These are phyloP conservation scores for Amaranthus cruentus DNA, from an alignment of 148 eudicot genomes.

Conservation along the genomic window DNA sequence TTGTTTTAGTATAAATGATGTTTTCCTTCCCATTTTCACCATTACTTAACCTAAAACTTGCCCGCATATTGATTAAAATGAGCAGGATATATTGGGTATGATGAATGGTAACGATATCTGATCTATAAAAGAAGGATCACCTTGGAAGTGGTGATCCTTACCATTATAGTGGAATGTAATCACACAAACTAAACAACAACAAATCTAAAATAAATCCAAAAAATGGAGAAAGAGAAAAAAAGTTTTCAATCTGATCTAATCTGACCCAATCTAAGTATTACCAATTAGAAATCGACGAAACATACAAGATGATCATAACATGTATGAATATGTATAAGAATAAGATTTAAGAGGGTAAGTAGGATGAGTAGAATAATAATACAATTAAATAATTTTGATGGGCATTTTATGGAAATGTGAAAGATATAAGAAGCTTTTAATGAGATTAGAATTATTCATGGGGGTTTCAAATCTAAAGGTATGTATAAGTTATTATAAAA, in stretches of 20 bases:
- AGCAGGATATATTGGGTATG: constrained; percentile 4
- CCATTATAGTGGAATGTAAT: not conserved
- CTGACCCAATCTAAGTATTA: not conserved
- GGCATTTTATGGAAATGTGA: constrained; percentile 5
- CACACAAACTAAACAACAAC: not conserved
- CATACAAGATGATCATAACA: constrained; percentile 11
- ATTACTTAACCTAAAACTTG: constrained; percentile 15
- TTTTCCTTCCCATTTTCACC: constrained; percentile 30
- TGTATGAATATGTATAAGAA: not conserved
- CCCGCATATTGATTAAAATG: constrained; percentile 22
- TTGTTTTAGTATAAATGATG: constrained; percentile 11
- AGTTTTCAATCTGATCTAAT: not conserved
- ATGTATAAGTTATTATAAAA: not conserved
- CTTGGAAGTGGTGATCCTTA: constrained; percentile 13
- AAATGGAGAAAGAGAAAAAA: not conserved
- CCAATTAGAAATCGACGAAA: not conserved
- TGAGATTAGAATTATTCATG: constrained; percentile 2
- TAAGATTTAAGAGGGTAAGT: not conserved
- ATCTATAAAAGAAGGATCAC: constrained; percentile 11
- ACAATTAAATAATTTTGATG: constrained; percentile 10
- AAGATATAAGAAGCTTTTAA: not conserved
- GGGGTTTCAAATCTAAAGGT: constrained; percentile 8
- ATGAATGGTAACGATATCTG: not conserved
- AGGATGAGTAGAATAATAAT: not conserved
- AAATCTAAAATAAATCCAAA: not conserved